Evolutionary conservation across 495 filamentous ascomycete species (phyloP).

Genomic region (Lichenothelia convexa): DNA sequence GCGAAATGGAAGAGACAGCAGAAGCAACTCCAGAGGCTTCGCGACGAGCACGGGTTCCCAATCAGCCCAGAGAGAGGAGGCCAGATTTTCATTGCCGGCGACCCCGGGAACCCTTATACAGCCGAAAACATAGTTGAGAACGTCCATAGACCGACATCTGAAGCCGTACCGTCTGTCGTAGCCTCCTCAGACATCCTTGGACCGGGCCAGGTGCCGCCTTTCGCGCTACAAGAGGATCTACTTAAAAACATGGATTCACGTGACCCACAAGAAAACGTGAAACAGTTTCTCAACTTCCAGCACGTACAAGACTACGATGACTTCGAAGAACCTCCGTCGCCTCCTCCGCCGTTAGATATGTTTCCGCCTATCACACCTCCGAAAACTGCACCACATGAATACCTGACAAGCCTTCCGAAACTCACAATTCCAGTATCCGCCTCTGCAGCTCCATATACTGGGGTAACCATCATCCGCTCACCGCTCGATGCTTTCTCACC

Average conservation of each 20-base stretch:
- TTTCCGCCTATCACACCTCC: constrained; percentile 20
- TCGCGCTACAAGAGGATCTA: constrained; percentile 51
- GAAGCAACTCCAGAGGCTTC: constrained; percentile 44
- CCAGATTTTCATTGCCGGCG: constrained; percentile 46
- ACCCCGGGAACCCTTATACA: constrained; percentile 50
- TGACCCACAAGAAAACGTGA: constrained; percentile 82
- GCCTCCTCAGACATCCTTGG: constrained; percentile 84
- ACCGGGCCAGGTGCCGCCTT: constrained; percentile 35
- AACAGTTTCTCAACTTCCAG: constrained; percentile 72
- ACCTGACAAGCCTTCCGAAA: constrained; percentile 19
- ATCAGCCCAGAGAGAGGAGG: constrained; percentile 34
- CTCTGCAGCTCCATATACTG: constrained; percentile 11
- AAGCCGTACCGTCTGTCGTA: constrained; percentile 57
- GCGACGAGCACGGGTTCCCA: constrained; percentile 43
- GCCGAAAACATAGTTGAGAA: constrained; percentile 32
- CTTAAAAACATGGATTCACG: constrained; percentile 46
- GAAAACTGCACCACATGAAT: constrained; percentile 12
- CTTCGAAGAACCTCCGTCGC: constrained; percentile 4
- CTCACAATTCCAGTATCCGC: constrained; percentile 21
- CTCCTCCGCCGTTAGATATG: constrained; percentile 18
- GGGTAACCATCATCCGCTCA: neutral
- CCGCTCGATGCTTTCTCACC: constrained; percentile 14
- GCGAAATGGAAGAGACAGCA: constrained; percentile 61
- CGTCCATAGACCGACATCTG: constrained; percentile 33
- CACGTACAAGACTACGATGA: constrained; percentile 26